Conservation (phyloP, 140 eudicot species). For the Flaveria floridana region DNA sequence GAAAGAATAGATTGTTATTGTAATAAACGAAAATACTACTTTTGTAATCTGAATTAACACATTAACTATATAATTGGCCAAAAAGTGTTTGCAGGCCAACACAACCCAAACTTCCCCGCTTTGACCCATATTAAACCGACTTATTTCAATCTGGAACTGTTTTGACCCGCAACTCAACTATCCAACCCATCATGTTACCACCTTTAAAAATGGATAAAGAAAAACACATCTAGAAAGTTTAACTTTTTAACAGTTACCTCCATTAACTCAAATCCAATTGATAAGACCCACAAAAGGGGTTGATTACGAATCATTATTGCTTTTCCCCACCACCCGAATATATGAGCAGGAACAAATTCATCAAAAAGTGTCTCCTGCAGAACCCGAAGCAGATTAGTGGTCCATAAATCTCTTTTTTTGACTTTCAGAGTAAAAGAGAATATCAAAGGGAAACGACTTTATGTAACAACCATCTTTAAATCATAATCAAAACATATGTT, state of each 20-base stretch:
- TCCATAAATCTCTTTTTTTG: neutral
- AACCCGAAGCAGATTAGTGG: constrained; percentile 20
- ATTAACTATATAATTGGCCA: neutral
- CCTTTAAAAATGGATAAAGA: constrained; percentile 5
- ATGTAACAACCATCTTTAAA: neutral
- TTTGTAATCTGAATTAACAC: neutral
- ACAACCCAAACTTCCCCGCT: constrained; percentile 8
- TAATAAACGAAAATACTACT: neutral
- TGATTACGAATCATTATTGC: constrained; percentile 99
- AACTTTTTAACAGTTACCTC: constrained; percentile 53
- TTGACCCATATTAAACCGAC: neutral
- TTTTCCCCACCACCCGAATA: constrained; percentile 99
- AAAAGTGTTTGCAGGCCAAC: constrained; percentile 3
- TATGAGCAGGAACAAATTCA: constrained; percentile 90
- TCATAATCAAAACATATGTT: neutral
- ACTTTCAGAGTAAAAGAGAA: neutral
- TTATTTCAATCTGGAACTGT: neutral
- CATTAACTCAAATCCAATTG: constrained; percentile 91
- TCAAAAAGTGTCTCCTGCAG: constrained; percentile 86
- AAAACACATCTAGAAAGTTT: constrained; percentile 13
- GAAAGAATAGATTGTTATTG: neutral
- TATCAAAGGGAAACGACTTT: neutral
- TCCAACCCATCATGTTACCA: neutral
- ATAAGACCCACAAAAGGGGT: constrained; percentile 94
- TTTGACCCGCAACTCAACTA: neutral